Evolutionary conservation across 192 early-diverging fungal genomes (phyloP), one percentile per base, ranked within the genome.

Genomic region (Chytriomyces sp.): DNA sequence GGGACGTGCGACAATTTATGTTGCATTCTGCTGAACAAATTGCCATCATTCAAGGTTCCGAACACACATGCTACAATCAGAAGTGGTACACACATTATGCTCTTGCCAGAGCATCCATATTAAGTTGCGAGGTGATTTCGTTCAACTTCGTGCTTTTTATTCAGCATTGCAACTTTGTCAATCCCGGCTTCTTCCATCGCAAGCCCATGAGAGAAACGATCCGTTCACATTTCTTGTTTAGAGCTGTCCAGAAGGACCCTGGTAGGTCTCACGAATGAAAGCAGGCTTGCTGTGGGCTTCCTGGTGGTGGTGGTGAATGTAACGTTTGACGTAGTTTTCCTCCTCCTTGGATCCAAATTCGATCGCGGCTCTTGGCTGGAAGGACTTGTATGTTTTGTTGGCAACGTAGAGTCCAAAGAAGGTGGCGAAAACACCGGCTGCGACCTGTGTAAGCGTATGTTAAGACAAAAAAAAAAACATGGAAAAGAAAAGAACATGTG

Each of bases 291-390:
- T 35, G 73, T 87, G 77, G 67, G 75, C 35, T 61, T 87, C 83
- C n/a, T 67, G 35, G 63, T 83, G 73, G 57, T 61, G 49, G 80
- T 81, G 78, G 47, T 76, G 18, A 50, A 84, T 75, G 81, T 87
- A 87, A 7, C 77, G 66, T 76, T 82, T 83, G 45, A 84, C 83
- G 71, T 77, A 87, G 43, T 57, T 48, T 72, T 87, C 86, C 71
- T 87, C 83, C 62, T 84, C 83, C 44, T 78, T 78, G 75, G 74
- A 75, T 26, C 81, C 78, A 64, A 82, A 85, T 5, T 45, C 43
- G 57, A 83, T 77, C 45, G 85, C 82, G 50, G 75, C 62, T 67
- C 69, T 67, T 26, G 82, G 82, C 57, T 80, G 80, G 66, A 77
- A 64, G 48, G 79, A 73, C 47, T 49, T 61, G 82, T 83, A 82